Evolutionary conservation across 257 asterid species (phyloP).

Genomic region (Solanum dulcamara): DNA sequence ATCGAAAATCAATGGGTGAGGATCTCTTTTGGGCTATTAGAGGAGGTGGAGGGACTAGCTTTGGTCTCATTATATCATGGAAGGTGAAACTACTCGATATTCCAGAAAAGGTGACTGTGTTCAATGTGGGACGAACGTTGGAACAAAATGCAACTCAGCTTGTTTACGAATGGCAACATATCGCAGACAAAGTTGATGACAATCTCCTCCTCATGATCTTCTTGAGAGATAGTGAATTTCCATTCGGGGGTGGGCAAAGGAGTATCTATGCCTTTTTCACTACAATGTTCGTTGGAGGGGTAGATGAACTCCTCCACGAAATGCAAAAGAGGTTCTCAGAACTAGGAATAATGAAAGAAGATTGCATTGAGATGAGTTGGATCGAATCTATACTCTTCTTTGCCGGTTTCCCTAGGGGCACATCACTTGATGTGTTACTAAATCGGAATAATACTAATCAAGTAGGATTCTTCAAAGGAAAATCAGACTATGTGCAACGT

Average conservation of each 20-base stretch:
- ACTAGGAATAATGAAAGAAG: background rate
- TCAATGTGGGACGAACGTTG: background rate
- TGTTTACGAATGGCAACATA: background rate
- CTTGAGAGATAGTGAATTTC: background rate
- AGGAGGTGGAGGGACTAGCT: background rate
- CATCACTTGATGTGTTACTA: background rate
- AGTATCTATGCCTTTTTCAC: background rate
- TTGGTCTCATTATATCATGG: background rate
- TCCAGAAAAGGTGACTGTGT: background rate
- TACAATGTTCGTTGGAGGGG: background rate
- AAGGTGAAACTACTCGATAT: background rate
- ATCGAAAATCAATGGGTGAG: background rate
- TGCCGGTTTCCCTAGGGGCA: background rate
- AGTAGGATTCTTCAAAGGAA: background rate
- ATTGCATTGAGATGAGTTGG: background rate
- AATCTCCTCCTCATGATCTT: background rate
- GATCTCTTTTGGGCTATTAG: background rate
- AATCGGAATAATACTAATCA: background rate
- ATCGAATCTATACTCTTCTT: background rate
- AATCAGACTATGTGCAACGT: background rate
- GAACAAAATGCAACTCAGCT: background rate
- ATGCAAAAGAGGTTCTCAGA: background rate
- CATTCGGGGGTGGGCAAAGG: background rate
- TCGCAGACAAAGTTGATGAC: background rate
- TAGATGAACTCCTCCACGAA: background rate